A percentile compares a stretch with the other conserved stretches of the same genome.
These are phyloP conservation scores for Tritrichomonas foetus DNA, from an alignment of 208 protist genomes.

Conservation along the genomic window DNA sequence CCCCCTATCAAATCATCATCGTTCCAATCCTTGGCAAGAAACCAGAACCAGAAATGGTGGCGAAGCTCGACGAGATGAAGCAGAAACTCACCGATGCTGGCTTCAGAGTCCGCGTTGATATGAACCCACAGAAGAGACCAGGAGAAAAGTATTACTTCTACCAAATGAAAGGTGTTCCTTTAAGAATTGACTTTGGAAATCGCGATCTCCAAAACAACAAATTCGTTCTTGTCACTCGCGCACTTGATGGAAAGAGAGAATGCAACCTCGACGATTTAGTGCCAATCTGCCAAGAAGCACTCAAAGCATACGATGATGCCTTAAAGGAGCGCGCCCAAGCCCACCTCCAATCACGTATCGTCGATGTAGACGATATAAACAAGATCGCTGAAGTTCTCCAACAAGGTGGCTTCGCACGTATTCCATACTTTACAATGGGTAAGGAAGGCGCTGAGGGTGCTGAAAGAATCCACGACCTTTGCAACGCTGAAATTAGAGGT, in stretches of 20 bases:
- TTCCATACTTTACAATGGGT: constrained; percentile 56
- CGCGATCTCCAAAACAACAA: constrained; percentile 50
- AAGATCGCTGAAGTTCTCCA: constrained; percentile 38
- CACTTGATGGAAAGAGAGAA: constrained; percentile 50
- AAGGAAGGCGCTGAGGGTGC: constrained; percentile 50
- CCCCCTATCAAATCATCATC: constrained; percentile 30
- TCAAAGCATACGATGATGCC: background rate
- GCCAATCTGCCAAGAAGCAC: constrained; percentile 44
- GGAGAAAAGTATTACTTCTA: constrained; percentile 59
- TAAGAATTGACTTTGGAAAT: constrained; percentile 57
- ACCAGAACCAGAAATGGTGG: background rate
- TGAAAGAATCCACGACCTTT: constrained; percentile 44
- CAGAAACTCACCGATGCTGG: constrained; percentile 41
- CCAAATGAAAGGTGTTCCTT: constrained; percentile 61
- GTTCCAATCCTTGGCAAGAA: constrained; percentile 27
- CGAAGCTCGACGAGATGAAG: constrained; percentile 43
- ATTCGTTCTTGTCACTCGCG: constrained; percentile 46
- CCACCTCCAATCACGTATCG: background rate
- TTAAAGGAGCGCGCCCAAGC: constrained; percentile 44
- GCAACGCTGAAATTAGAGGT: constrained; percentile 53
- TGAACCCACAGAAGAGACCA: constrained; percentile 40
- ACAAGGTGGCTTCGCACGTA: constrained; percentile 47
- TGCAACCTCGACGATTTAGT: background rate
- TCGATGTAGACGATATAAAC: background rate
- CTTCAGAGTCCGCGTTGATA: constrained; percentile 45